Base-by-base conservation (phyloP, 2,329 filamentous ascomycete species). In the Laburnicola sp. region DNA sequence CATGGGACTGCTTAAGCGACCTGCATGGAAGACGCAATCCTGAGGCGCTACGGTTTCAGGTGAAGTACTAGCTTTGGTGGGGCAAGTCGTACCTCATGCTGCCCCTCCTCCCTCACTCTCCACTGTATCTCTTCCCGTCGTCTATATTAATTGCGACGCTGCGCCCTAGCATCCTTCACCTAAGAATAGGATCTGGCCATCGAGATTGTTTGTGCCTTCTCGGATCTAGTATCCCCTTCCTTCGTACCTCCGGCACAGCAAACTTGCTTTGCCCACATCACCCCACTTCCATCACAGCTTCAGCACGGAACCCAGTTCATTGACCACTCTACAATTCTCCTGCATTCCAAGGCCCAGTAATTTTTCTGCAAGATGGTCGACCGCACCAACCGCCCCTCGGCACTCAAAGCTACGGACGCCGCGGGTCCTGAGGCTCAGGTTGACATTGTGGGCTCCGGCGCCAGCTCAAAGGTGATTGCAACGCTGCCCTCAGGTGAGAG, bases 401-500 rank as follows among this genome's bases (percentile, higher is more conserved):
- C 89, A 47, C 80, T 89, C 57, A 69, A 62, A 44, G 69, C 70
- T 26, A 67, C 71, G 37, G 87, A 88, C 6, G 87, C 88, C 6
- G 85, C 85, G 45, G 81, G 87, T 11, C 70, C 70, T 21, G 73
- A 71, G 40, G 85, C 89, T 11, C 88, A 92, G 41, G 89, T 93
- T 30, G 84, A 86, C 58, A 88, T 97, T 66, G 84, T 84, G 71
- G 85, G 92, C 66, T 83, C 85, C 26, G 82, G 89, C 64, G 84
- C 85, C 69, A 86, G 86, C 73, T 82, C 82, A 53, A 84, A 84
- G 53, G 86, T 97, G 45, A 82, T 83, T n/a, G 93, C 93, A 30
- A 82, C 81, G 27, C 83, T 97, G 37, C 89, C 91, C 34, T 88
- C 90, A 0, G 92, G 93, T 60, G 92, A 97, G 76, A 89, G 85